Percentiles rank a stretch among this genome's conserved stretches.
phyloP scores from a whole-genome alignment of 1,284 basidiomycete genomes.

The Cutaneotrichosporon sp. region DNA sequence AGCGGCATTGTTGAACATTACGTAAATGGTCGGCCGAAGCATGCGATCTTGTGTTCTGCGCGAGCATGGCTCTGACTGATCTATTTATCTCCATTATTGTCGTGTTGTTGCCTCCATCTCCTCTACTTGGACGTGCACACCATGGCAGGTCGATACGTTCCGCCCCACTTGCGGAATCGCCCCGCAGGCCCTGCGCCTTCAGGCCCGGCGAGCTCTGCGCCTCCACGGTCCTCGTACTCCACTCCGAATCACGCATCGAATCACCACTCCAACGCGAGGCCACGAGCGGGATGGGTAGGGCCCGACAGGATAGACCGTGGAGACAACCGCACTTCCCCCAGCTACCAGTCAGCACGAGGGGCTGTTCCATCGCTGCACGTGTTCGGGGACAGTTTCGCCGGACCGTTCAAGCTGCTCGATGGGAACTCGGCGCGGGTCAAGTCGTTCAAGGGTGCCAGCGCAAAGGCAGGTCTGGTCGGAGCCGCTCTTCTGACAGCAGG shows the following conservation, averaged over 20 bases:
- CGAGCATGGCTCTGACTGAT: no score
- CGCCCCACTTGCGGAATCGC: conserved; percentile 35
- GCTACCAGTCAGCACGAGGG: not conserved
- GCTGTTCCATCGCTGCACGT: conserved; percentile 26
- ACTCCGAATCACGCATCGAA: no score
- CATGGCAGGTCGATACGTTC: conserved; percentile 28
- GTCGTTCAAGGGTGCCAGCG: conserved; percentile 44
- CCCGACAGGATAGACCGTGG: no score
- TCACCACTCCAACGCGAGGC: no score
- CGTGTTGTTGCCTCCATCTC: not conserved
- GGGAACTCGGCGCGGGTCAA: conserved; percentile 26
- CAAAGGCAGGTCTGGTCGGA: conserved; percentile 30
- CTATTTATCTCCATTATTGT: not conserved
- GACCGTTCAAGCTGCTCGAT: conserved; percentile 38
- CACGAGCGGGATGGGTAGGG: no score
- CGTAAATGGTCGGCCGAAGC: no score
- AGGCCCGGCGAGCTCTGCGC: not conserved
- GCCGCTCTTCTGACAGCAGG: conserved; percentile 19
- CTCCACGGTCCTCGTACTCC: no score
- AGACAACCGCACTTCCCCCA: not conserved
- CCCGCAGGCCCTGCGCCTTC: not conserved
- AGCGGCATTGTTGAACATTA: no score
- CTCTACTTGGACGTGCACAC: not conserved
- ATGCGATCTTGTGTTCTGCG: no score
- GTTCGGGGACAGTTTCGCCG: conserved; percentile 43